These are phyloP conservation scores for Evernia prunastri DNA, from an alignment of 495 filamentous ascomycete genomes.

Conservation along the genomic window DNA sequence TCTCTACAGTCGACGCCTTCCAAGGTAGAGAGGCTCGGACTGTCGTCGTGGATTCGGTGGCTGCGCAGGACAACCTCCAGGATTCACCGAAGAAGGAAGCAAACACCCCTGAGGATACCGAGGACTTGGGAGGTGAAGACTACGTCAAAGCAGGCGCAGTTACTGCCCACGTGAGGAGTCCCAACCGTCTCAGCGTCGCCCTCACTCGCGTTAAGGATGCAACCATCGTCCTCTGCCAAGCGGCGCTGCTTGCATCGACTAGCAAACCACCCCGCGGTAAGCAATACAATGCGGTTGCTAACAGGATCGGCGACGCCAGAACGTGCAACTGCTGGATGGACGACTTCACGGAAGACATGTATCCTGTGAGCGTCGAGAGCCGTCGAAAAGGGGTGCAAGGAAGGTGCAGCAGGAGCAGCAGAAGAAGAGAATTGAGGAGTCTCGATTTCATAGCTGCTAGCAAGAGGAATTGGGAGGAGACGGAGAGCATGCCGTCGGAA, in stretches of 20 bases:
- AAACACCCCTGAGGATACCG: background rate
- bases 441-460: background rate
- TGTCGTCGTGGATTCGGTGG: background rate
- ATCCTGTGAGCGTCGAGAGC: background rate
- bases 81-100: background rate
- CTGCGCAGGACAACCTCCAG: background rate
- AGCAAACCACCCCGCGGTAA: background rate
- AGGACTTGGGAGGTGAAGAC: background rate
- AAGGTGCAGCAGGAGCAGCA: background rate
- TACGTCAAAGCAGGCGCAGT: background rate
- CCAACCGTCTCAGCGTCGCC: background rate
- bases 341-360: background rate
- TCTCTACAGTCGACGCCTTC: conserved; percentile 1
- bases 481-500: background rate
- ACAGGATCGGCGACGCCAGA: background rate
- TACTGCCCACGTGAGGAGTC: background rate
- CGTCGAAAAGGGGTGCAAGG: background rate
- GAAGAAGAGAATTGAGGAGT: background rate
- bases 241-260: background rate
- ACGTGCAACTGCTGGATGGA: background rate
- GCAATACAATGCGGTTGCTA: background rate
- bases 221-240: background rate
- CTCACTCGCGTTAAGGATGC: background rate
- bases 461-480: background rate
- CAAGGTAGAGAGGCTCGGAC: background rate